Percentiles rank a stretch among this genome's conserved stretches.
phyloP scores from a whole-genome alignment of 2,329 filamentous ascomycete species.

The Colletotrichum horii region DNA sequence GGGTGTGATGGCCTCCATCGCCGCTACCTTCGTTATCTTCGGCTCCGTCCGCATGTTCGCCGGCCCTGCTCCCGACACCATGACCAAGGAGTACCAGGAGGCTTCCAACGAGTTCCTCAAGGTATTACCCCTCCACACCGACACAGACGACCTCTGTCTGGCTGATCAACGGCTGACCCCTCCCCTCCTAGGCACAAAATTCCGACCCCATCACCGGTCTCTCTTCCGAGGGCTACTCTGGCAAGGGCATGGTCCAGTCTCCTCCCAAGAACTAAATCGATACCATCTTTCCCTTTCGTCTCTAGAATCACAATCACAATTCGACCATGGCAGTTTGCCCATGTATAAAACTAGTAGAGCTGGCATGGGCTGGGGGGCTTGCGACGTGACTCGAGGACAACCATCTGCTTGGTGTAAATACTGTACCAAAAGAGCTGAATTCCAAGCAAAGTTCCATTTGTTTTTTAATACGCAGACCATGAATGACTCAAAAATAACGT shows the following conservation, averaged over 20 bases:
- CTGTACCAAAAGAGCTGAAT: slow-evolving; percentile 47
- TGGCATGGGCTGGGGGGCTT: slow-evolving; percentile 33
- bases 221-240: slow-evolving; percentile 77
- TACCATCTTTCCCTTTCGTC: slow-evolving; percentile 18
- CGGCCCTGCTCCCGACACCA: slow-evolving; percentile 77
- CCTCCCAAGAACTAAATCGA: slow-evolving; percentile 56
- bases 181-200: slow-evolving; percentile 69
- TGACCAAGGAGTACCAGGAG: slow-evolving; percentile 98
- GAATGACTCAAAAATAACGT: not conserved
- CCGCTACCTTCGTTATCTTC: slow-evolving; percentile 75
- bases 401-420: slow-evolving; percentile 43
- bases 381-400: slow-evolving; percentile 33
- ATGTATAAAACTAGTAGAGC: slow-evolving; percentile 39
- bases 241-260: slow-evolving; percentile 80
- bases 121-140: slow-evolving; percentile 50
- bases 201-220: slow-evolving; percentile 88
- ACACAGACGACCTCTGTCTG: not conserved
- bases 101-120: slow-evolving; percentile 91
- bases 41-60: slow-evolving; percentile 73
- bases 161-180: not conserved
- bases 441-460: slow-evolving; percentile 35
- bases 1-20: slow-evolving; percentile 73
- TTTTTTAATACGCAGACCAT: not conserved
- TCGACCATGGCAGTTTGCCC: slow-evolving; percentile 27
- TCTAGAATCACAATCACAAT: slow-evolving; percentile 23